These are phyloP conservation scores for Phytophthora tentaculata DNA, from an alignment of 352 stramenopile species.

Conservation along the genomic window DNA sequence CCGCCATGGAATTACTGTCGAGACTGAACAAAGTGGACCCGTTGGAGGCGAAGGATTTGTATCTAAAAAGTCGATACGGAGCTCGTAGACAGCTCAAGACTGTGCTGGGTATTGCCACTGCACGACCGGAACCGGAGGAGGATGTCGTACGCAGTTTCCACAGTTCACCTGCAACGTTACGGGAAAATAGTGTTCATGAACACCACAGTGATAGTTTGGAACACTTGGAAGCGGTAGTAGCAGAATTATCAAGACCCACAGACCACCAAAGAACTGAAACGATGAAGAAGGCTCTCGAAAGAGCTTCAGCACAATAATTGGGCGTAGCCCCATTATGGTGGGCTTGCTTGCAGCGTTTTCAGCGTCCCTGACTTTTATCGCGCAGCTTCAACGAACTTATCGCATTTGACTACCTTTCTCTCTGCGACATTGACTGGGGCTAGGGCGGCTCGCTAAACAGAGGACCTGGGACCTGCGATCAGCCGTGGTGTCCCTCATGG, in stretches of 20 bases:
- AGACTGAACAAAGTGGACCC: not conserved
- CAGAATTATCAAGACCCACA: conserved; percentile 13
- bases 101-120: not conserved
- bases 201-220: conserved; percentile 23
- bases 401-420: too few species aligned
- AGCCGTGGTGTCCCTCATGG: too few species aligned
- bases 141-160: not conserved
- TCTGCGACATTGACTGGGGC: too few species aligned
- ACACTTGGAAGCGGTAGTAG: conserved; percentile 22
- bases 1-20: not conserved
- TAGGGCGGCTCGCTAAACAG: too few species aligned
- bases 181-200: not conserved
- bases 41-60: not conserved
- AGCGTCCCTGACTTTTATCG: too few species aligned
- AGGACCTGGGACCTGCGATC: too few species aligned
- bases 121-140: not conserved
- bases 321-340: too few species aligned
- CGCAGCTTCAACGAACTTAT: too few species aligned
- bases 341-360: too few species aligned
- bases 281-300: not conserved
- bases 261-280: not conserved
- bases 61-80: not conserved
- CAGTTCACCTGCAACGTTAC: not conserved
- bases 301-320: not conserved
- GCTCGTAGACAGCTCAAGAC: not conserved